Base-by-base conservation (phyloP, 2,329 filamentous ascomycete species). In the Diaporthe sp. region DNA sequence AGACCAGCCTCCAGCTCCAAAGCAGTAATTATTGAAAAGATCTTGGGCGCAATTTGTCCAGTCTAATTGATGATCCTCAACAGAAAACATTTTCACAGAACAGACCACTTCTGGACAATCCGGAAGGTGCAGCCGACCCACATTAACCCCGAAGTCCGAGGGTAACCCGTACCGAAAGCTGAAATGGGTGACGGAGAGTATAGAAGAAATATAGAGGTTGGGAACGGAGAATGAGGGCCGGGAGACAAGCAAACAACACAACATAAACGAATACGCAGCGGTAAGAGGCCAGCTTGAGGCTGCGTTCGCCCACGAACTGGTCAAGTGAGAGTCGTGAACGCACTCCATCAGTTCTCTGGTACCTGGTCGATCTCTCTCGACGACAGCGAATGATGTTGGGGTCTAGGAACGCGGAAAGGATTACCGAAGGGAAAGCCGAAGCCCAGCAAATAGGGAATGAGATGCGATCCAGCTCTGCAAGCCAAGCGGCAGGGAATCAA, bases 401-500 rank as follows among this genome's bases (percentile, higher is more conserved):
- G 10, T 4, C 22, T 25, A 68, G 47, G 47, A 30, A 68, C 13
- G n/a, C 64, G 64, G 64, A 68, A 68, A 54, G n/a, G 47, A 7
- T 28, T 40, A 54, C 47, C 47, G 47, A 68, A 54, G 19, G n/a
- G 33, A 13, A 68, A 8, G 47, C 22, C 9, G 15, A 10, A 3
- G 13, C 15, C 47, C 33, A 68, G 64, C 64, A 54, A 67, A 38
- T 67, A 28, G 35, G 33, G 22, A n/a, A 68, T n/a, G 33, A 68
- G 47, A 52, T 68, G 17, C 22, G 47, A 68, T 68, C 47, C 47
- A 54, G 47, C 45, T 68, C 47, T 54, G 64, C 64, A 54, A 33
- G 64, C 64, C 47, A 68, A 54, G 64, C 45, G 15, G 33, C 64
- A 54, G 64, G 33, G 64, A 68, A 38, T 13, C 64, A 40, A 54